Percentiles rank a stretch among this genome's conserved stretches.
Conservation (phyloP, 495 filamentous ascomycete species). For the Hyaloscypha finlandica region DNA sequence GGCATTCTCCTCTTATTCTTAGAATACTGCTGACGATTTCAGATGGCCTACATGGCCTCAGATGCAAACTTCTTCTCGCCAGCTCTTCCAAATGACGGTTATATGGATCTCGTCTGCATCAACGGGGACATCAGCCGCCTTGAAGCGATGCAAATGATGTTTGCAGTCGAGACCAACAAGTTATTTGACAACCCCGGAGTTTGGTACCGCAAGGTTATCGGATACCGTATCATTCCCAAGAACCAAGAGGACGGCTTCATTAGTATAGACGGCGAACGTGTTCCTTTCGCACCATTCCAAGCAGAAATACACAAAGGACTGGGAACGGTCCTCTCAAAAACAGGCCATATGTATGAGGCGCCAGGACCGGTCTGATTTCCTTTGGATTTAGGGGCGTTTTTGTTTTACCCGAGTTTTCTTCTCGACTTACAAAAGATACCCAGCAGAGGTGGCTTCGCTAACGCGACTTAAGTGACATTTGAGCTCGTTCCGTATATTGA, state of each 20-base stretch:
- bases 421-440: conserved; percentile 30
- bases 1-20: conserved; percentile 23
- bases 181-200: conserved; percentile 82
- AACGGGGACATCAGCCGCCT: conserved; percentile 69
- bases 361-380: conserved; percentile 46
- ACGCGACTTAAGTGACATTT: conserved; percentile 16
- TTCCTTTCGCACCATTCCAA: conserved; percentile 87
- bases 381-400: conserved; percentile 20
- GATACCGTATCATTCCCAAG: conserved; percentile 80
- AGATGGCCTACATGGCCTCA: conserved; percentile 89
- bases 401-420: conserved; percentile 14
- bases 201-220: conserved; percentile 75
- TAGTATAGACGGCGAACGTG: conserved; percentile 87
- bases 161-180: conserved; percentile 65
- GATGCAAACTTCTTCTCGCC: conserved; percentile 88
- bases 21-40: conserved; percentile 1
- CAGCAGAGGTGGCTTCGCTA: conserved; percentile 19
- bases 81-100: conserved; percentile 79
- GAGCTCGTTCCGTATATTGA: conserved; percentile 27
- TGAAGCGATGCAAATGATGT: conserved; percentile 65
- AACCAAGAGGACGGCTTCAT: conserved; percentile 75
- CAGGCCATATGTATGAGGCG: conserved; percentile 69
- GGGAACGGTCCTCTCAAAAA: conserved; percentile 79
- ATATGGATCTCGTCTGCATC: conserved; percentile 81
- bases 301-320: conserved; percentile 84